A percentile compares a stretch with the other conserved stretches of the same genome.
phyloP scores from a whole-genome alignment of 2,329 filamentous ascomycete species.

The Epichloe baconii region DNA sequence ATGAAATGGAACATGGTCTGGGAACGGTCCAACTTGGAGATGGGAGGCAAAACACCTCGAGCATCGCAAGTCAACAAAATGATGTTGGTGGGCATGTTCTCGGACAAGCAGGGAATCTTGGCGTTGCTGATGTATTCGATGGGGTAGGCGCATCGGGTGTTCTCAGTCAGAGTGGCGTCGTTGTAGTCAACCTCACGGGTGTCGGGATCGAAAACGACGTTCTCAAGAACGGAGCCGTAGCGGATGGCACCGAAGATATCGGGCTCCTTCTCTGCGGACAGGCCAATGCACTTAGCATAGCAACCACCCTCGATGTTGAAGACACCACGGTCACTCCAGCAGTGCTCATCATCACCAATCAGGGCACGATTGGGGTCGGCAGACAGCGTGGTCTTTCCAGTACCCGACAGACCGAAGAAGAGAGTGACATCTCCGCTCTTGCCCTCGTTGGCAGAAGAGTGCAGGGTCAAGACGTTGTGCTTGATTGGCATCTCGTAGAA shows the following conservation, averaged over 20 bases:
- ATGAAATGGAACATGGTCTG: constrained; percentile 99
- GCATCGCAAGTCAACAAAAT: constrained; percentile 97
- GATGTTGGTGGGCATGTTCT: constrained; percentile 89
- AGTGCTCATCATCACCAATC: constrained; percentile 99
- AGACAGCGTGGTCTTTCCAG: constrained; percentile 96
- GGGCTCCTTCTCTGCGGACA: constrained; percentile 96
- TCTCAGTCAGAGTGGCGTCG: constrained; percentile 87
- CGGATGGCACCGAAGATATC: constrained; percentile 94
- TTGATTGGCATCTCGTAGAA: constrained; percentile 99
- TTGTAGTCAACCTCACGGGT: constrained; percentile 93
- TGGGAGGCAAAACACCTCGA: constrained; percentile 90
- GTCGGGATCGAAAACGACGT: constrained; percentile 89
- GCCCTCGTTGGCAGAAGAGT: constrained; percentile 98
- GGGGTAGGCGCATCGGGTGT: constrained; percentile 95
- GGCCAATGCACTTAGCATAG: constrained; percentile 97
- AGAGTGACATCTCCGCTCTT: constrained; percentile 90
- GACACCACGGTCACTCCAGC: constrained; percentile 91
- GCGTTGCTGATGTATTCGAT: constrained; percentile 99
- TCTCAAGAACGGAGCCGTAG: constrained; percentile 95
- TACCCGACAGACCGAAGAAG: constrained; percentile 98
- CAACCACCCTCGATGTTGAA: constrained; percentile 99
- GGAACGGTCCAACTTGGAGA: constrained; percentile 86
- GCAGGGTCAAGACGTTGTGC: constrained; percentile 96
- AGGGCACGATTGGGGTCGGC: constrained; percentile 92
- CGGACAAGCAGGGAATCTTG: constrained; percentile 89